A percentile compares a stretch with the other conserved stretches of the same genome.
These are phyloP conservation scores for Lepraria neglecta DNA, from an alignment of 495 filamentous ascomycete genomes.

Conservation along the genomic window DNA sequence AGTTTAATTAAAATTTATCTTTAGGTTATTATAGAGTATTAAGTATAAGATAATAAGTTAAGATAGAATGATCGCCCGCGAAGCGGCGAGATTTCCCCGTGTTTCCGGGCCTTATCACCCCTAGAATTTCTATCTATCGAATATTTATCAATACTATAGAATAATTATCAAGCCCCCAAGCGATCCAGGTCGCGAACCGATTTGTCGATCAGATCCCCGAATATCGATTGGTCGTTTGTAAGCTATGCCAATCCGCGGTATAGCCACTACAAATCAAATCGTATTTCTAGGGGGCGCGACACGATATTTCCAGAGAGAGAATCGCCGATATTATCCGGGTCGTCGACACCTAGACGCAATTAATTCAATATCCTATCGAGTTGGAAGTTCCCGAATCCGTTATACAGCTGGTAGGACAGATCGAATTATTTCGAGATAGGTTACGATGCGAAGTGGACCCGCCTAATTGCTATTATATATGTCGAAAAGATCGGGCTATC, in stretches of 20 bases:
- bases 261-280: background rate
- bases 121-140: too few species aligned
- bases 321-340: background rate
- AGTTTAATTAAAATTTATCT: background rate
- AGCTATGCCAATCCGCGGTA: background rate
- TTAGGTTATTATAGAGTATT: background rate
- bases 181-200: background rate
- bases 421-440: conserved; percentile 8
- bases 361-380: too few species aligned
- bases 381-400: background rate
- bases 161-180: background rate
- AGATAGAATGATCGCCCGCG: too few species aligned
- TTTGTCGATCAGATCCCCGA: background rate
- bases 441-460: conserved; percentile 2
- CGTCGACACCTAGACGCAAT: background rate
- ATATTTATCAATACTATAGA: background rate
- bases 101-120: background rate
- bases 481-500: background rate
- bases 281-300: too few species aligned
- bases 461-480: background rate
- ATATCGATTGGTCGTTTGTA: background rate
- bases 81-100: background rate
- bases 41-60: background rate
- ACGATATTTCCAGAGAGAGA: background rate
- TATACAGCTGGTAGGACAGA: background rate